Conservation (phyloP, 176 grass and related monocot species). For the Musa acuminata region DNA sequence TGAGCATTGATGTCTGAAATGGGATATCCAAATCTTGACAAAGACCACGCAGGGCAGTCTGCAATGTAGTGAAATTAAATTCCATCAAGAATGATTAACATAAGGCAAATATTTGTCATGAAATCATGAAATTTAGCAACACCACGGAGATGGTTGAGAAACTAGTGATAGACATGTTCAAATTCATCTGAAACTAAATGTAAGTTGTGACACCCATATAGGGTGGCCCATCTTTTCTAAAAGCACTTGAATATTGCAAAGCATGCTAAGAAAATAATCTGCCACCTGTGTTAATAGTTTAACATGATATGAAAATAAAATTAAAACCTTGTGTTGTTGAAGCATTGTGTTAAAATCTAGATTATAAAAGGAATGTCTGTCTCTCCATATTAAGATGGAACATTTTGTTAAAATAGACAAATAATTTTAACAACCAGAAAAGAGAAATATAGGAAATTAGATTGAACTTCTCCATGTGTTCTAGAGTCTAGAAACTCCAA, state of each 20-base stretch:
- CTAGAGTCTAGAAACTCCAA: too few species aligned
- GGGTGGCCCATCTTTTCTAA: not conserved
- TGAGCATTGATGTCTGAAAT: constrained; percentile 83
- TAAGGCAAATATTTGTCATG: not conserved
- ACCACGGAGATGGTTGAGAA: not conserved
- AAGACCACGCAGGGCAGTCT: constrained; percentile 68
- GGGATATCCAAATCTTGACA: constrained; percentile 77
- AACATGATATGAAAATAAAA: not conserved
- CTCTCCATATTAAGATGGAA: too few species aligned
- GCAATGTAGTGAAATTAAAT: constrained; percentile 6
- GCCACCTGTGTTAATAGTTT: not conserved
- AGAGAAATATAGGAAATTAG: too few species aligned
- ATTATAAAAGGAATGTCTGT: too few species aligned
- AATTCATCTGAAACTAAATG: not conserved
- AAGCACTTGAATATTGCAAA: not conserved
- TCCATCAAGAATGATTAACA: not conserved
- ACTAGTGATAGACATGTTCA: not conserved
- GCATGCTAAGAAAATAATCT: not conserved
- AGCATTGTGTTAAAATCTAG: too few species aligned
- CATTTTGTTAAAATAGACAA: too few species aligned
- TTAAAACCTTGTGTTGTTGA: not conserved
- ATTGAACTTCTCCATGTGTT: too few species aligned
- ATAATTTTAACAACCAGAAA: too few species aligned
- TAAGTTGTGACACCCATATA: not conserved
- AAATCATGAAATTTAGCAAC: not conserved